These are phyloP conservation scores for Elymus sibiricus DNA, from an alignment of 176 grass and related monocot genomes.

Conservation along the genomic window DNA sequence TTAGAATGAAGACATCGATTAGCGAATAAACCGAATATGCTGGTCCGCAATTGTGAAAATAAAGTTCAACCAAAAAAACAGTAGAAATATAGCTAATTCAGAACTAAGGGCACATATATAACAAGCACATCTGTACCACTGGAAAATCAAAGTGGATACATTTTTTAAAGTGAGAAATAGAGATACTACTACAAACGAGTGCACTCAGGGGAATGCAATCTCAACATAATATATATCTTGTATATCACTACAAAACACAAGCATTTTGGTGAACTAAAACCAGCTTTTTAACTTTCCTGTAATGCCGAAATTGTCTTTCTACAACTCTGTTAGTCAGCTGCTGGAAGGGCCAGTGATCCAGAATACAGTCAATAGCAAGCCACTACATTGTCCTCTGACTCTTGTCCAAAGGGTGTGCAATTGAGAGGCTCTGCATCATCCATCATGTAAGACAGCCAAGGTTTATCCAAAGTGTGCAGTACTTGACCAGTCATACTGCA, in stretches of 20 bases:
- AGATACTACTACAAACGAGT: background rate
- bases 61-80: slow-evolving; percentile 19
- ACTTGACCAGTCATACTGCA: background rate
- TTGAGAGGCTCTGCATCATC: background rate
- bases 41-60: slow-evolving; percentile 17
- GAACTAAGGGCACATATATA: background rate
- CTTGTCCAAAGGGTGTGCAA: background rate
- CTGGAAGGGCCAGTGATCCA: background rate
- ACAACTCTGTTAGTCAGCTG: background rate
- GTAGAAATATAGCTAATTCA: background rate
- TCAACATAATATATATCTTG: background rate
- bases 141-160: background rate
- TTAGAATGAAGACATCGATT: slow-evolving; percentile 20
- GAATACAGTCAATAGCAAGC: slow-evolving; percentile 2
- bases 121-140: background rate
- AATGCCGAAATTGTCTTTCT: background rate
- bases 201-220: background rate
- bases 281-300: background rate
- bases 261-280: background rate
- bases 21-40: slow-evolving; percentile 16
- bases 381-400: background rate
- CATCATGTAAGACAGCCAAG: background rate
- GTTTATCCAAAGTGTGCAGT: background rate
- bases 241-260: background rate
- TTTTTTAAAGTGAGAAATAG: background rate